Percentiles rank a stretch among this genome's conserved stretches.
These are phyloP conservation scores for Euphorbia schlechtendalii DNA, from an alignment of 441 rosid genomes.

Conservation along the genomic window DNA sequence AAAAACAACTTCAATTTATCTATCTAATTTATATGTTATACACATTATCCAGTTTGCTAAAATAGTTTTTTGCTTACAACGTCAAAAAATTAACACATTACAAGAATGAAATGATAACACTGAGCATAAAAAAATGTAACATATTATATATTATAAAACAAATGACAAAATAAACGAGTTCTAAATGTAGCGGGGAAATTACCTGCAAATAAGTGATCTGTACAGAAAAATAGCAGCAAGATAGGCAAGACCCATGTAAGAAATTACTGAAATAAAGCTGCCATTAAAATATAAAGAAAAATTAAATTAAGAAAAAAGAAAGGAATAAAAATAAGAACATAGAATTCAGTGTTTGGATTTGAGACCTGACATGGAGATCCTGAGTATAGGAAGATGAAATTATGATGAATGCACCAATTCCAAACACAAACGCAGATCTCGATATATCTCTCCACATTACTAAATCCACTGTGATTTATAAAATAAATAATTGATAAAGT, in stretches of 20 bases:
- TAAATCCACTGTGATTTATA: conserved; percentile 54
- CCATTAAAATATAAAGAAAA: conserved; percentile 6
- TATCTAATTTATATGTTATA: too few species aligned
- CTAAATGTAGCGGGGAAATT: too few species aligned
- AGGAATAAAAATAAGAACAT: neutral
- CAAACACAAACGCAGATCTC: conserved; percentile 68
- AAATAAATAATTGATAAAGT: neutral
- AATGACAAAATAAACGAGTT: too few species aligned
- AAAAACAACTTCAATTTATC: too few species aligned
- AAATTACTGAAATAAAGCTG: conserved; percentile 73
- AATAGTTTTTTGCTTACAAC: too few species aligned
- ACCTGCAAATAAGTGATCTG: conserved; percentile 70
- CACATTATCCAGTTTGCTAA: too few species aligned
- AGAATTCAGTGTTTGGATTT: conserved; percentile 6
- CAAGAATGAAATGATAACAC: too few species aligned
- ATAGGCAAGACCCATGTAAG: conserved; percentile 68
- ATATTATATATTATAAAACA: too few species aligned
- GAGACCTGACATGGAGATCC: conserved; percentile 62
- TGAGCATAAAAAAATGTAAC: too few species aligned
- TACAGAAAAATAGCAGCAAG: conserved; percentile 64
- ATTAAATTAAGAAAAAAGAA: neutral
- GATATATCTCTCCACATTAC: conserved; percentile 88
- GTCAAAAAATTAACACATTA: too few species aligned
- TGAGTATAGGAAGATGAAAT: conserved; percentile 71
- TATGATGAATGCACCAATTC: conserved; percentile 61